Evolutionary conservation across 352 stramenopile species (phyloP), one percentile per base, ranked within the genome.

Genomic region (Phytophthora megakarya): DNA sequence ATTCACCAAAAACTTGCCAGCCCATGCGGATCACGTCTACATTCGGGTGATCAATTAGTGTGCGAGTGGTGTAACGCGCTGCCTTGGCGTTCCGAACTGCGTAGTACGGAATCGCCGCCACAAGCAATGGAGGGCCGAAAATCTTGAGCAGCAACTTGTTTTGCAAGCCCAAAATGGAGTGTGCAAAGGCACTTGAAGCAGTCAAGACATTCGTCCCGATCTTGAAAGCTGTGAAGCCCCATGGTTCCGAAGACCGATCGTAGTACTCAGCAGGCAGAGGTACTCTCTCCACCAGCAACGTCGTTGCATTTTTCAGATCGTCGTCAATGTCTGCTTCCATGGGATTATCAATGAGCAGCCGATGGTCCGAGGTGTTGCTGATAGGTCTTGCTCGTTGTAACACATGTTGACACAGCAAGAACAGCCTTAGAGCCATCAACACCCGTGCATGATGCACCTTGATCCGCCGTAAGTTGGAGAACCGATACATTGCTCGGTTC

Each of bases 241-340:
- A 67, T 3, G 85, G 85, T 61, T 96, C 87, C 9, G 81, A 91
- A 19, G 87, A 96, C 13, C 80, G 78, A 53, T 96, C 85, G 44
- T 96, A 90, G 67, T 89, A 93, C 69, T 96, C 87, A 42, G 80
- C 71, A 37, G 87, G 87, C 1, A 96, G 70, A 10, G 87, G 87
- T 53, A 96, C 87, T 18, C 84, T 73, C 47, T 96, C 85, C 10
- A 96, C 72, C 18, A 96, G 69, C 45, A 96, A 55, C 16, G 79
- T 77, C 42, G 84, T 94, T 23, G 87, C 87, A 45, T 92, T 92
- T 64, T 96, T 96, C 30, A 93, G 54, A 61, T 96, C 81, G 59
- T 96, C 87, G 48, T 96, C 86, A 62, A 96, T 96, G 59, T 95
- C 87, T 35, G 84, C 78, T 49, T 93, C 84, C 70, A 92, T 91